Base-by-base conservation (phyloP, 805 yeast genomes). In the Candida montana region DNA sequence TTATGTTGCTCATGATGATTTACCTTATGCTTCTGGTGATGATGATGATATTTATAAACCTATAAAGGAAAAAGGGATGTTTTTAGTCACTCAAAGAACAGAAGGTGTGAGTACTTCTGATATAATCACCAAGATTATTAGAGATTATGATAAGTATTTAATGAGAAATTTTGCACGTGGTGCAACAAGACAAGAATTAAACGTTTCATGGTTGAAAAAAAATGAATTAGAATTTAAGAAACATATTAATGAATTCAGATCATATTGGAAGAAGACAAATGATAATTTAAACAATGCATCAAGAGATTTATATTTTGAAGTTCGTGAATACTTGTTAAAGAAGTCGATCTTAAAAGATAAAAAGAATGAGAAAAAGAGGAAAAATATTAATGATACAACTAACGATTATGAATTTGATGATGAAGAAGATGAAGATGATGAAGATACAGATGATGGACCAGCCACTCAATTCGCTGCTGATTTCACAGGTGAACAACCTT, bases 151-250 rank as follows among this genome's bases (percentile, higher is more conserved):
- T 69, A 88, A 90, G 67, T 93, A 93, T 63, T 70, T 93, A 62
- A 83, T 91, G 93, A 79, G 99, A 61, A 93, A 93, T 67, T 91
- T 93, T 64, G 96, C 96, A 13, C 77, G 99, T 51, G 99, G 99
- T 36, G 98, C 96, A 10, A 85, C 97, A 3, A 76, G 99, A 58
- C 88, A 93, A 62, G 99, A 93, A 57, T 75, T 93, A 55, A 93
- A 93, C 58, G 98, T 93, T 17, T 84, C 95, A 24, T 93, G 99
- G 99, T 72, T 93, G 54, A 93, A 93, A 67, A 93, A 93, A 65
- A 93, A 93, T 63, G 99, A 93, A 67, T 72, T 93, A 53, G 99
- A 93, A 49, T 75, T 93, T 65, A 89, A 86, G 62, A 87, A 89
- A 53, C 96, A 90, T 58, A 83, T 93, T 47, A 77, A 69, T 47